These are phyloP conservation scores for Cicer arietinum DNA, from an alignment of 306 rosid genomes.

Conservation along the genomic window DNA sequence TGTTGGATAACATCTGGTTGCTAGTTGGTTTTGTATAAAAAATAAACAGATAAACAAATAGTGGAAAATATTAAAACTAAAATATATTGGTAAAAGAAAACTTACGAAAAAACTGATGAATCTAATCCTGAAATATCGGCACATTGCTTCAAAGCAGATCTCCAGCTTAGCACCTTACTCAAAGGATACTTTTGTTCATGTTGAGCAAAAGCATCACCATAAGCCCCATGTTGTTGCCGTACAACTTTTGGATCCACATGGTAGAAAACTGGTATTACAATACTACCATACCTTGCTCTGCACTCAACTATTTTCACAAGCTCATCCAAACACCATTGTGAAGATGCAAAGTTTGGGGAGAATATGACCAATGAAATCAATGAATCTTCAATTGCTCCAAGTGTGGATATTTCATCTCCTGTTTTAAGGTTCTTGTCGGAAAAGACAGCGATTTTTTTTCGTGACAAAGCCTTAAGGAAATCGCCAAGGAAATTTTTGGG, in stretches of 20 bases:
- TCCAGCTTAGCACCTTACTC: constrained; percentile 25
- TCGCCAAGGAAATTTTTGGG: constrained; percentile 19
- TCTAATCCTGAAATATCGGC: constrained; percentile 26
- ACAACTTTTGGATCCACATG: constrained; percentile 31
- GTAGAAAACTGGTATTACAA: constrained; percentile 35
- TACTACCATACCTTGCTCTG: not conserved
- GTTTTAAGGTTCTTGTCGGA: not conserved
- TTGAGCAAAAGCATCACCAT: constrained; percentile 18
- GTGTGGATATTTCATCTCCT: constrained; percentile 11
- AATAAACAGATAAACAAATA: not conserved
- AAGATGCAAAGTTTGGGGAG: constrained; percentile 34
- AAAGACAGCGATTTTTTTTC: not conserved
- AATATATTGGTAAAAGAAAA: not conserved
- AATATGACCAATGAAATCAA: constrained; percentile 24
- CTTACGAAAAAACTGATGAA: constrained; percentile 35
- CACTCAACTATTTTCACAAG: constrained; percentile 38
- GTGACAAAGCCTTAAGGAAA: constrained; percentile 8
- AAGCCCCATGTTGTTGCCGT: constrained; percentile 26
- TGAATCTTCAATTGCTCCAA: constrained; percentile 30
- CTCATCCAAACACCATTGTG: constrained; percentile 37
- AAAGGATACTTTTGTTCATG: not conserved
- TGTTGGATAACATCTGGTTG: too few relatives aligned
- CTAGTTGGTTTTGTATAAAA: too few relatives aligned
- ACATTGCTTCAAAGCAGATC: constrained; percentile 29
- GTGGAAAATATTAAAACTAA: not conserved